Evolutionary conservation across 2,329 filamentous ascomycete species (phyloP).

Genomic region (Pezicula radicicola): DNA sequence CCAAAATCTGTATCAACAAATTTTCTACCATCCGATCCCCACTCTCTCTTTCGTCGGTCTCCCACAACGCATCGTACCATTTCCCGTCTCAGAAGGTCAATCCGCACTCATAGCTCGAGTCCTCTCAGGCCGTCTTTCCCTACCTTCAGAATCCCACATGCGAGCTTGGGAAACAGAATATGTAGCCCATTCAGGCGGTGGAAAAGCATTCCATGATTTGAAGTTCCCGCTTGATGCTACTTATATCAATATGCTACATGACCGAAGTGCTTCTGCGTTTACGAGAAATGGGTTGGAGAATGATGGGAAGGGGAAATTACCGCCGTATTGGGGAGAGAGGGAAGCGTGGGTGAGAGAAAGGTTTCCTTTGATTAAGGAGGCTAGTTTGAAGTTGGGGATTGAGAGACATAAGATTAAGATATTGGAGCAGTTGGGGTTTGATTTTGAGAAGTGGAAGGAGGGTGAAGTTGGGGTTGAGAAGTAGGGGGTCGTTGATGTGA

Average conservation of each 20-base stretch:
- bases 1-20: constrained; percentile 69
- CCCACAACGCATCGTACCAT: constrained; percentile 78
- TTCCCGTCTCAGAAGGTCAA: constrained; percentile 74
- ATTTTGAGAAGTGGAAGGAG: constrained; percentile 30
- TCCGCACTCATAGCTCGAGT: constrained; percentile 70
- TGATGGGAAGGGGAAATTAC: constrained; percentile 53
- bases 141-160: constrained; percentile 65
- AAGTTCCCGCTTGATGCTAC: constrained; percentile 54
- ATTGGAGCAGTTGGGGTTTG: constrained; percentile 68
- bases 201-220: constrained; percentile 41
- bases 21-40: constrained; percentile 71
- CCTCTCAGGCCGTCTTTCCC: constrained; percentile 63
- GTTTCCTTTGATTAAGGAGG: constrained; percentile 49
- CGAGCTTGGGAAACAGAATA: constrained; percentile 55
- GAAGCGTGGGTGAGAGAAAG: constrained; percentile 64
- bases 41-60: constrained; percentile 74
- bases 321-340: constrained; percentile 67
- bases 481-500: not conserved
- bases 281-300: constrained; percentile 26
- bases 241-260: constrained; percentile 65
- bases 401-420: constrained; percentile 60
- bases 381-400: constrained; percentile 72
- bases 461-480: not conserved
- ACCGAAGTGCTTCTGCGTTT: constrained; percentile 51
- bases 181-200: constrained; percentile 33